Conservation (phyloP, 139 green algal species). For the Volvox africanus region DNA sequence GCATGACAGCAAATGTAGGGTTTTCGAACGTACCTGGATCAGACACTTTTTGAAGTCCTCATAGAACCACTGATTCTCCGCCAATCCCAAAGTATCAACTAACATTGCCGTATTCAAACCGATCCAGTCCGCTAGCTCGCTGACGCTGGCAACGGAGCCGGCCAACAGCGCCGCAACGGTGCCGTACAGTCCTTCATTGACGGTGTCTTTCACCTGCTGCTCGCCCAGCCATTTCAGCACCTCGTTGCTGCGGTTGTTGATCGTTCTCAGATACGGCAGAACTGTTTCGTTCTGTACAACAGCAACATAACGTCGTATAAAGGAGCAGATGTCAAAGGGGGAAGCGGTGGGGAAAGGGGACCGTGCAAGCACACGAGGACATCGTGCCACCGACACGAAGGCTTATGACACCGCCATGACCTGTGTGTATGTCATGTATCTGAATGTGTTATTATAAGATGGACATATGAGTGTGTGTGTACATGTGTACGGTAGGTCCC, state of each 20-base stretch:
- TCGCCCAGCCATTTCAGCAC: not conserved
- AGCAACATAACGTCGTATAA: no score
- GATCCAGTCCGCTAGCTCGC: not conserved
- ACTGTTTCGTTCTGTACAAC: not conserved
- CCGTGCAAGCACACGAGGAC: no score
- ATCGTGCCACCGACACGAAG: no score
- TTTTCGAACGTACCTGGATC: not conserved
- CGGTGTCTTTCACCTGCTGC: not conserved
- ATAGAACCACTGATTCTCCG: not conserved
- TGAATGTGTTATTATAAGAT: no score
- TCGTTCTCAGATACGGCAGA: not conserved
- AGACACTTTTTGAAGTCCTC: slow-evolving; percentile 44
- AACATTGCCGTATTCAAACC: slow-evolving; percentile 39
- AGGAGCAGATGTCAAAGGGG: no score
- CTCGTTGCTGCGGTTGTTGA: not conserved
- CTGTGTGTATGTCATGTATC: no score
- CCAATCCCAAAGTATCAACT: slow-evolving; percentile 19
- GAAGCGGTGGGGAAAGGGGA: no score
- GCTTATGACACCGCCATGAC: no score
- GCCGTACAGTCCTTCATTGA: not conserved
- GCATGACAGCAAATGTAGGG: no score
- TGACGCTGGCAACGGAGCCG: not conserved
- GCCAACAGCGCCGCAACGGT: slow-evolving; percentile 7
- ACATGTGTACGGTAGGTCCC: no score
- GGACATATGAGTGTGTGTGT: no score